Percentiles rank a stretch among this genome's conserved stretches.
Conservation (phyloP, 805 yeast species). For the Metschnikowia noctiluminum region DNA sequence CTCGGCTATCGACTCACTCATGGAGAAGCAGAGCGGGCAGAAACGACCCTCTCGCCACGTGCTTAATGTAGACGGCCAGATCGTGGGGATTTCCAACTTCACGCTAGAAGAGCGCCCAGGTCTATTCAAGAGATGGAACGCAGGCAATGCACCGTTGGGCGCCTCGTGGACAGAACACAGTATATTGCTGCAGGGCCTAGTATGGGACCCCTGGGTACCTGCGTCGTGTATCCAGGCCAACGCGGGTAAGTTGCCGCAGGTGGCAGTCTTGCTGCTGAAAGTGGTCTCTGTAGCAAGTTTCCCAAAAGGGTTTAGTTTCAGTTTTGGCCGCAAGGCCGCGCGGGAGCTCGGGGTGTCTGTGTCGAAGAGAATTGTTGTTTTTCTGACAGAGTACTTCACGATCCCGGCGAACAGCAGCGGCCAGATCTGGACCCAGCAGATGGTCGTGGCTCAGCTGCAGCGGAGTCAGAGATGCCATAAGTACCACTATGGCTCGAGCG, state of each 20-base stretch:
- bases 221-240: conserved; percentile 8
- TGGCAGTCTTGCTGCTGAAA: background rate
- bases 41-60: background rate
- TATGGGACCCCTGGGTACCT: conserved; percentile 6
- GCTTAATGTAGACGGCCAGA: background rate
- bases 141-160: background rate
- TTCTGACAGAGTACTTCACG: background rate
- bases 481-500: background rate
- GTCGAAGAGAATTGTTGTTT: background rate
- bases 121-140: conserved; percentile 1
- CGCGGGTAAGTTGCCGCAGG: background rate
- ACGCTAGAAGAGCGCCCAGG: background rate
- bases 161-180: conserved; percentile 2
- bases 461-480: background rate
- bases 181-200: background rate
- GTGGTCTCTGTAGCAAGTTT: background rate
- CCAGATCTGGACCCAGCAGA: conserved; percentile 7
- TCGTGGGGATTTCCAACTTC: conserved; percentile 1
- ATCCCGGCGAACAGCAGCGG: conserved; percentile 3
- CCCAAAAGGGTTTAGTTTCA: background rate
- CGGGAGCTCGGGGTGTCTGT: background rate
- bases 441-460: conserved; percentile 6
- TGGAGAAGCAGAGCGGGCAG: background rate
- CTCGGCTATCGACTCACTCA: background rate
- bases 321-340: background rate